A percentile compares a stretch with the other conserved stretches of the same genome.
These are phyloP conservation scores for Colletotrichum cordylinicola DNA, from an alignment of 2,329 filamentous ascomycete species.

Conservation along the genomic window DNA sequence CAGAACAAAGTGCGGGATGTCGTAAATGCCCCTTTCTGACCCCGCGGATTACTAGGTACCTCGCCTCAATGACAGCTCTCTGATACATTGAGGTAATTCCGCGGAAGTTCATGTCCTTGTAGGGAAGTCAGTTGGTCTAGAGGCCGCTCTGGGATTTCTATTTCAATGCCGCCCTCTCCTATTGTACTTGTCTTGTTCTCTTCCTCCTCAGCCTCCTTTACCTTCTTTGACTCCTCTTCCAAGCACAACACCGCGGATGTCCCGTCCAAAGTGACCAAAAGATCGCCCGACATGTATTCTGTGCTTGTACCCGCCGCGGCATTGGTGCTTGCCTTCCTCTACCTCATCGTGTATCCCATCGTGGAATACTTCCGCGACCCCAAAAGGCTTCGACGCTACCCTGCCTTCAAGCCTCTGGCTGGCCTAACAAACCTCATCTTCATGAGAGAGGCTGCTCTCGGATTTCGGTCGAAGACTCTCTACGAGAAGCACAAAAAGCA, in stretches of 20 bases:
- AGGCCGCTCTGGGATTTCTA: not conserved
- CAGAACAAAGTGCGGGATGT: not conserved
- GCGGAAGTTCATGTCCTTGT: not conserved
- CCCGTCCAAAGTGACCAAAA: not conserved
- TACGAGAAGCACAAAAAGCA: slow-evolving; percentile 44
- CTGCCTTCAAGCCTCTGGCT: slow-evolving; percentile 26
- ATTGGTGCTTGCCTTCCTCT: not conserved
- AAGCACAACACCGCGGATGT: not conserved
- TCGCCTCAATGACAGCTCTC: not conserved
- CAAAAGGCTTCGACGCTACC: slow-evolving; percentile 32
- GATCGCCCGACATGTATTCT: not conserved
- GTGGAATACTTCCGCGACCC: slow-evolving; percentile 7
- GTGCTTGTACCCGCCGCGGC: not conserved
- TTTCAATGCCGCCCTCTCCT: not conserved
- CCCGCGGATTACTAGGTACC: not conserved
- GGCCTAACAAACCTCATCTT: slow-evolving; percentile 27
- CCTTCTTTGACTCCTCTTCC: not conserved
- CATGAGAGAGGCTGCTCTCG: not conserved
- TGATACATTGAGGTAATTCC: not conserved
- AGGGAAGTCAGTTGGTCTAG: not conserved
- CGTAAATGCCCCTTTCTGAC: not conserved
- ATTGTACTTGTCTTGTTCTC: not conserved
- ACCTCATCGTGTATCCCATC: not conserved
- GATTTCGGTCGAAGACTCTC: not conserved
- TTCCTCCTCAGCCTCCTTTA: not conserved